A percentile compares a stretch with the other conserved stretches of the same genome.
Evolutionary conservation across 208 protist species (phyloP).

Genomic region (Trichomonas vaginalis): DNA sequence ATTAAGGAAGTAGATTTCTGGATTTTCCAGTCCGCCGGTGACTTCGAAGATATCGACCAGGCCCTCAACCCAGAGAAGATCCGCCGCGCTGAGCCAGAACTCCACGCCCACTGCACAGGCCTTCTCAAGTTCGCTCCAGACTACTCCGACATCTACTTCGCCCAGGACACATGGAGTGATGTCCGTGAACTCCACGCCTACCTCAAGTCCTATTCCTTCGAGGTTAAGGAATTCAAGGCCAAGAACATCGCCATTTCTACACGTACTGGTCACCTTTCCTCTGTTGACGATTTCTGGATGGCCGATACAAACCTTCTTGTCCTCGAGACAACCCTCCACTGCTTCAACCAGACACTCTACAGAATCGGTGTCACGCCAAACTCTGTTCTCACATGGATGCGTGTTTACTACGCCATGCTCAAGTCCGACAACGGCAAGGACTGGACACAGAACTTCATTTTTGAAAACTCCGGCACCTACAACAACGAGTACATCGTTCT

Average conservation of each 20-base stretch:
- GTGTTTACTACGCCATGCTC: neutral
- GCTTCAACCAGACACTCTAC: neutral
- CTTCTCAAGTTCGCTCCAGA: neutral
- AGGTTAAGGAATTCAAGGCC: neutral
- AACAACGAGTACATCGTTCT: neutral
- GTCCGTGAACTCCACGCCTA: neutral
- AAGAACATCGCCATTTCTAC: neutral
- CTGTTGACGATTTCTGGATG: constrained; percentile 2
- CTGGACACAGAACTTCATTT: constrained; percentile 4
- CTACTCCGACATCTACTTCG: neutral
- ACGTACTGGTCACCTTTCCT: neutral
- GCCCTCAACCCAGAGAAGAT: neutral
- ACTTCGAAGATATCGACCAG: neutral
- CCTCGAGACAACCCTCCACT: neutral
- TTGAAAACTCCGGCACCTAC: neutral
- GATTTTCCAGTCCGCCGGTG: neutral
- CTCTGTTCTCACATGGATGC: neutral
- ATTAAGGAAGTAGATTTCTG: constrained; percentile 11
- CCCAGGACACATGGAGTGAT: neutral
- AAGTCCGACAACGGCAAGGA: neutral
- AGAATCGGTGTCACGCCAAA: neutral
- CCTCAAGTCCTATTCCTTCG: neutral
- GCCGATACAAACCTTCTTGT: neutral
- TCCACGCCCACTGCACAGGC: neutral
- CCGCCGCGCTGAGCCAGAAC: neutral